Conservation (phyloP, 352 stramenopile species). For the Phytophthora agathidicida region DNA sequence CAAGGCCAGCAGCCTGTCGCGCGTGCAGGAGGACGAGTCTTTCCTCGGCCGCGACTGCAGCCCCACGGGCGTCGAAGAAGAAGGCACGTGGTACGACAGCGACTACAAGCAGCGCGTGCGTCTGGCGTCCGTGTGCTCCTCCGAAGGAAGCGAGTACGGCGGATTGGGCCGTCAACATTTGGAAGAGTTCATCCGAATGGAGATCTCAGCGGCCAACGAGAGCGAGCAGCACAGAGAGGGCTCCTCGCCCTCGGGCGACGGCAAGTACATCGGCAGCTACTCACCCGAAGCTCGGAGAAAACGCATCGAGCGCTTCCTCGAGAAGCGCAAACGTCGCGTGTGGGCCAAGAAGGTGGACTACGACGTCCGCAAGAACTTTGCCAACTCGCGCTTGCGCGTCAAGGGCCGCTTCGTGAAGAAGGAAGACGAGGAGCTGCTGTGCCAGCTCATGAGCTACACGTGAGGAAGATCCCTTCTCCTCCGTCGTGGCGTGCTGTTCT, state of each 20-base stretch:
- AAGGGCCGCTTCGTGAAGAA: conserved; percentile 99
- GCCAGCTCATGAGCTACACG: conserved; percentile 81
- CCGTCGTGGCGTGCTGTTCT: conserved; percentile 28
- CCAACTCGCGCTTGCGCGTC: conserved; percentile 96
- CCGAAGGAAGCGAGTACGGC: conserved; percentile 77
- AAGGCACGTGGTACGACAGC: conserved; percentile 60
- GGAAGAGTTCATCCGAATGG: conserved; percentile 84
- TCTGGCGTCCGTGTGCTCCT: conserved; percentile 78
- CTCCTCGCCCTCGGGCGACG: conserved; percentile 33
- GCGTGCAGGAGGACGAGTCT: conserved; percentile 63
- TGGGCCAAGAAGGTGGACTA: conserved; percentile 99
- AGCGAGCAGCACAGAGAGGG: conserved; percentile 44
- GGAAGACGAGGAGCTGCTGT: conserved; percentile 95
- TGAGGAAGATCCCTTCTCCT: conserved; percentile 48
- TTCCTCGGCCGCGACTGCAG: conserved; percentile 66
- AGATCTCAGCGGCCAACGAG: conserved; percentile 75
- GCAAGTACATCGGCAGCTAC: conserved; percentile 90
- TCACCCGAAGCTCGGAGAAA: conserved; percentile 85
- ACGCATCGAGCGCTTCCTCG: conserved; percentile 90
- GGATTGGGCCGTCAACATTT: conserved; percentile 73
- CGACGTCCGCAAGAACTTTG: conserved; percentile 99
- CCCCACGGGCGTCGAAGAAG: conserved; percentile 73
- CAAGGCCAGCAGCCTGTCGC: conserved; percentile 57
- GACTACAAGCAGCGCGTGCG: conserved; percentile 78
- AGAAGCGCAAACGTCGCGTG: conserved; percentile 93